A percentile compares a stretch with the other conserved stretches of the same genome.
Conservation (phyloP, 257 asterid genomes). For the Solanum acaule region DNA sequence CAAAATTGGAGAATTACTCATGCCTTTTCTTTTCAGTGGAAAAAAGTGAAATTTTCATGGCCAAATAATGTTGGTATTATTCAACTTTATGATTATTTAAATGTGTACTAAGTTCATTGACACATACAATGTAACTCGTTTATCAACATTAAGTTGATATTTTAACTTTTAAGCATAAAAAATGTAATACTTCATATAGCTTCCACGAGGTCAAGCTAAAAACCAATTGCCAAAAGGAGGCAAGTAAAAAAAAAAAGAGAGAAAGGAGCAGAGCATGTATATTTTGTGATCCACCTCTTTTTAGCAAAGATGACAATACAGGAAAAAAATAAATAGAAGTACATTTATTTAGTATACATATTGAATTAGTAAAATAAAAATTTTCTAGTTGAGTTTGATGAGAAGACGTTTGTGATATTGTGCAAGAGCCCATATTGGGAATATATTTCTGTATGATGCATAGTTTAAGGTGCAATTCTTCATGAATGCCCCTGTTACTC, state of each 20-base stretch:
- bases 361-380: neutral
- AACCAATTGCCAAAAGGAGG: neutral
- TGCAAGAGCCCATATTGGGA: constrained; percentile 42
- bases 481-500: constrained; percentile 31
- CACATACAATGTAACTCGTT: neutral
- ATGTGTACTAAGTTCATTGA: neutral
- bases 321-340: neutral
- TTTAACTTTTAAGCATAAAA: neutral
- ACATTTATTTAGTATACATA: neutral
- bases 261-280: neutral
- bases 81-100: neutral
- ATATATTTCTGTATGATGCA: constrained; percentile 28
- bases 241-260: too few relatives aligned
- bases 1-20: neutral
- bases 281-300: neutral
- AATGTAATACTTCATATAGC: neutral
- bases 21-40: neutral
- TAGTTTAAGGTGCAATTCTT: constrained; percentile 30
- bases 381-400: neutral
- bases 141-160: neutral
- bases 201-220: neutral
- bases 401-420: constrained; percentile 21
- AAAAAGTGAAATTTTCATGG: too few relatives aligned
- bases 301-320: neutral
- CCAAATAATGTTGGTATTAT: neutral